phyloP scores from a whole-genome alignment of 768 basidiomycete genomes.

The Gautieria morchelliformis region DNA sequence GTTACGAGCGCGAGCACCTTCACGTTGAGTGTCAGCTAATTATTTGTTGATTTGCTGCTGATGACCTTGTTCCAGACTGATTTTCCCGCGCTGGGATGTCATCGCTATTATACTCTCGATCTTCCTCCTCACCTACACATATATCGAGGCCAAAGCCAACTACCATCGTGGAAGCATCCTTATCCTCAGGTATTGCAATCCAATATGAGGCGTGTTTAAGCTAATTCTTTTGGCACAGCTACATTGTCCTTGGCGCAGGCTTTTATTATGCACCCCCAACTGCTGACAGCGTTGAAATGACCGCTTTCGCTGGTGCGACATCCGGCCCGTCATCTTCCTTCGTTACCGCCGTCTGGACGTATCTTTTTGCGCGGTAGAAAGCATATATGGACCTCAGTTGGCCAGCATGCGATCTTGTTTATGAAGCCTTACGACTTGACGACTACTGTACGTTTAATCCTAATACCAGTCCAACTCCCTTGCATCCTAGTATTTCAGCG shows the following conservation, averaged over 20 bases:
- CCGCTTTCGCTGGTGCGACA: neutral
- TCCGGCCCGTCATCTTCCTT: neutral
- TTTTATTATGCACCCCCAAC: constrained; percentile 79
- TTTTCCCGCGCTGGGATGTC: constrained; percentile 98
- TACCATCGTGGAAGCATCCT: constrained; percentile 96
- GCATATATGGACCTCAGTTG: neutral
- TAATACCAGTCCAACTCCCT: neutral
- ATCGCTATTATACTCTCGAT: constrained; percentile 91
- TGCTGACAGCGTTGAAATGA: constrained; percentile 12
- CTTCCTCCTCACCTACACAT: constrained; percentile 97
- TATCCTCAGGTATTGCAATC: constrained; percentile 61
- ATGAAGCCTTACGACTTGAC: neutral
- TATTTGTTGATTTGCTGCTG: neutral
- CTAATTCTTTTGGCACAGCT: constrained; percentile 37
- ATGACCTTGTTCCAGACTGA: constrained; percentile 46
- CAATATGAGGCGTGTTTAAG: neutral
- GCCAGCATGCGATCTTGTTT: neutral
- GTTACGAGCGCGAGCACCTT: constrained; percentile 85
- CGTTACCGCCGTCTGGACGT: neutral
- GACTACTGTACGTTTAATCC: neutral
- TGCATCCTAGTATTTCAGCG: neutral
- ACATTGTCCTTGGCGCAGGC: constrained; percentile 82
- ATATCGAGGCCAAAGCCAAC: constrained; percentile 97
- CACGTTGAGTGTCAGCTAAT: constrained; percentile 51
- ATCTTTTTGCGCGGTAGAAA: constrained; percentile 1